Conservation (phyloP, 1,284 basidiomycete species). For the Pseudozyma tsukubaensis region DNA sequence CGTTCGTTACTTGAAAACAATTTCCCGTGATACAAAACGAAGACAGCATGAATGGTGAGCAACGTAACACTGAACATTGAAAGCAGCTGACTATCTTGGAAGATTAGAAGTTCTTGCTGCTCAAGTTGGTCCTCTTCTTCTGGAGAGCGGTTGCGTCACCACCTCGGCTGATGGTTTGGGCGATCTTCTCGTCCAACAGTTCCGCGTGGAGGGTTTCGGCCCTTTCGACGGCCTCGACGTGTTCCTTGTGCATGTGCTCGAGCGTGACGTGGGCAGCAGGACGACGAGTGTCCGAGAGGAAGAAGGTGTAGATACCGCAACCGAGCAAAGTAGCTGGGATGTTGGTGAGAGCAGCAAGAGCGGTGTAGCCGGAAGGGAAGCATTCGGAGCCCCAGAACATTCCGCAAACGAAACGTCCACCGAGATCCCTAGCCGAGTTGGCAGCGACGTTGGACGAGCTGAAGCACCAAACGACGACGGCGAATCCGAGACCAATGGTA, state of each 20-base stretch:
- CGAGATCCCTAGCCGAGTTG: conserved; percentile 58
- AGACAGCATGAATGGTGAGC: too few species aligned
- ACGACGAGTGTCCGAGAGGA: conserved; percentile 55
- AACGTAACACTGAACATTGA: background rate
- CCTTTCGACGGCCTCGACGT: conserved; percentile 32
- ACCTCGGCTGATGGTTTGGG: conserved; percentile 43
- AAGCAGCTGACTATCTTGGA: background rate
- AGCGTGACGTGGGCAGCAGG: conserved; percentile 48
- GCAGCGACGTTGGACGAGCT: conserved; percentile 49
- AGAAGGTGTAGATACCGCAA: conserved; percentile 57
- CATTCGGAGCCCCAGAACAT: conserved; percentile 53
- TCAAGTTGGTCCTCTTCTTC: conserved; percentile 49
- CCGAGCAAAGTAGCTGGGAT: conserved; percentile 56
- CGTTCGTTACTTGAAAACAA: too few species aligned
- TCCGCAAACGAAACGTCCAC: conserved; percentile 53
- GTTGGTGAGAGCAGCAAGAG: conserved; percentile 57
- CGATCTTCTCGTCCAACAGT: conserved; percentile 55
- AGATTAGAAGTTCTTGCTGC: conserved; percentile 47
- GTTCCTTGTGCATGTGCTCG: conserved; percentile 45
- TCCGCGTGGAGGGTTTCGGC: conserved; percentile 51
- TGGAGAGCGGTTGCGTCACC: conserved; percentile 48
- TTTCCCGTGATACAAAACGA: too few species aligned
- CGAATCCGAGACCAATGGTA: conserved; percentile 58
- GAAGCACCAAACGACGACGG: conserved; percentile 58
- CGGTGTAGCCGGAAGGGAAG: conserved; percentile 56